Base-by-base conservation (phyloP, 75 land plant genomes). In the Adiantum capillusveneris region DNA sequence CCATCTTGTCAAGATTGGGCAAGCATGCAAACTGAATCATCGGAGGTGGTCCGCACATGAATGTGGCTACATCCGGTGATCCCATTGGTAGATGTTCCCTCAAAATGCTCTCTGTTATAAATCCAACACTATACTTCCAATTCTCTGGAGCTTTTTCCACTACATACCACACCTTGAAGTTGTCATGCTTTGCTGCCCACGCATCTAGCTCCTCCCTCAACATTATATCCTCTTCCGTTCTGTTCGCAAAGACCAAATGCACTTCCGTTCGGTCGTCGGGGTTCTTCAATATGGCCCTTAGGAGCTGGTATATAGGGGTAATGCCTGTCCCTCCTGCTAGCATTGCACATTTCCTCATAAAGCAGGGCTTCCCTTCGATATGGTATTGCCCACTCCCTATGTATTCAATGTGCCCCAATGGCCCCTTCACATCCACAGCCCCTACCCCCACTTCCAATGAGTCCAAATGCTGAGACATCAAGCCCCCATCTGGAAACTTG, bases 281-380 rank as follows among this genome's bases (percentile, higher is more conserved):
- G 60, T 93, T 87, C 49, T 56, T 66, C 13, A 93, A 31, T n/a
- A 89, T 46, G 1, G 87, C 87, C 64, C 79, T 86, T 49, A 81
- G 77, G 21, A 91, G 67, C 43, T 93, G 98, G 49, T 83, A 93
- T n/a, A 89, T 58, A 9, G 98, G 98, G 1, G 98, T 93, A 45
- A 93, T 93, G 5, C 98, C 98, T 0, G 88, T 88, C 9, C 98
- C 96, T 0, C 96, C 96, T 0, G 96, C 95, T 0, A 92, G 29
- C 98, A 92, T 92, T 9, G 84, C 78, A 3, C 91, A 67, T 58
- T 62, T 65, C 67, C 60, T 78, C 22, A 79, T 90, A 14, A 56
- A 70, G 62, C 62, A 74, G 7, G 37, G 62, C 53, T 76, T 66
- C 16, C 85, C 83, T 21, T 85, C 68, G 2, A 83, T 76, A 13